Conservation (phyloP, 2,329 filamentous ascomycete genomes). For the Neonectria magnoliae region DNA sequence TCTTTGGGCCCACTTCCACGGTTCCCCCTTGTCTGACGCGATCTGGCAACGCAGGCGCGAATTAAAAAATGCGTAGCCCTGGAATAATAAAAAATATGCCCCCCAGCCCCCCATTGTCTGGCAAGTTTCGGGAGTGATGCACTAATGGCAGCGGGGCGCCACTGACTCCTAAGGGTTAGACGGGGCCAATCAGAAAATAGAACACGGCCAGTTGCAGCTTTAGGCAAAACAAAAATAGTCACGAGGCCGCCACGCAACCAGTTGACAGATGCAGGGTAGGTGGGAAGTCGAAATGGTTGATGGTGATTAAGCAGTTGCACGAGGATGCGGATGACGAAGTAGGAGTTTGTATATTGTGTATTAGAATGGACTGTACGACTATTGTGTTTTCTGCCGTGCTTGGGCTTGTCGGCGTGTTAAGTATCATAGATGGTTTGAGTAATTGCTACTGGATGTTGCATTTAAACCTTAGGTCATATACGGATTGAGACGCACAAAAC, state of each 20-base stretch:
- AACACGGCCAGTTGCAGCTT: neutral
- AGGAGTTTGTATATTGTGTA: neutral
- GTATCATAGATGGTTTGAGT: no score
- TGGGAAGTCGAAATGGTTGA: neutral
- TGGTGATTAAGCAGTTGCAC: neutral
- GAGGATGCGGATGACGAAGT: neutral
- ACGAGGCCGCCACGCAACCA: neutral
- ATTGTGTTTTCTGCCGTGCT: no score
- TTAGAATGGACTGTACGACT: neutral
- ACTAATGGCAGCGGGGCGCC: neutral
- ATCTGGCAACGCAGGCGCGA: slow-evolving; percentile 30
- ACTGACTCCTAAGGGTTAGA: no score
- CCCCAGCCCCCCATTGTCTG: slow-evolving; percentile 22
- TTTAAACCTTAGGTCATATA: no score
- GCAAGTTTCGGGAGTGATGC: slow-evolving; percentile 10
- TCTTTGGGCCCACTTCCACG: slow-evolving; percentile 28
- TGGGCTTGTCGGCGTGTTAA: no score
- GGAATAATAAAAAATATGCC: slow-evolving; percentile 30
- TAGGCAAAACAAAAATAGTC: neutral
- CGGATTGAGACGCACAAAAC: no score
- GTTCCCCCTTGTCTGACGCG: slow-evolving; percentile 40
- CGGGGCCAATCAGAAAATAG: neutral
- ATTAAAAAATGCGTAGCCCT: slow-evolving; percentile 26
- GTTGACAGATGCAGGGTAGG: neutral
- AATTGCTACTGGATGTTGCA: no score